Conservation (phyloP, 257 asterid species). For the Solanum gracilifrons region DNA sequence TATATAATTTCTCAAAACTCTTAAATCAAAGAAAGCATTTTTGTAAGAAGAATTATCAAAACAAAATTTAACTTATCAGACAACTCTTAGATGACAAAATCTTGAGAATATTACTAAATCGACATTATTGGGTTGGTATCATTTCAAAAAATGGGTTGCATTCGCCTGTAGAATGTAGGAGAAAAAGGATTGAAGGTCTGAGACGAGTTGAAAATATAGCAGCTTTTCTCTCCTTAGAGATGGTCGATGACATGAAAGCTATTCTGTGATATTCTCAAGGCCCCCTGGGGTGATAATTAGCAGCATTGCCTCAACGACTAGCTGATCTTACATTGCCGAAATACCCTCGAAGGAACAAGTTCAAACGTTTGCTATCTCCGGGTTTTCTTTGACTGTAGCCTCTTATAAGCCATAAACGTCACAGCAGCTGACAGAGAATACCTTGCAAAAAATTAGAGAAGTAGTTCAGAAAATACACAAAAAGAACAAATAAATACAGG, state of each 20-base stretch:
- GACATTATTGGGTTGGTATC: background rate
- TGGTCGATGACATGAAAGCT: background rate
- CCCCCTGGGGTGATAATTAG: background rate
- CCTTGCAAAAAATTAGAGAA: slow-evolving; percentile 31
- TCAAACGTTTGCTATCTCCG: slow-evolving; percentile 21
- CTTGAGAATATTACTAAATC: background rate
- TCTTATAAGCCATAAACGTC: slow-evolving; percentile 79
- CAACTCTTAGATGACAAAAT: background rate
- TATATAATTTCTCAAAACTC: background rate
- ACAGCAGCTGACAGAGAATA: slow-evolving; percentile 95
- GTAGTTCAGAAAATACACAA: background rate
- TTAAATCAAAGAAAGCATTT: background rate
- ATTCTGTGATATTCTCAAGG: background rate
- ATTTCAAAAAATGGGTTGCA: background rate
- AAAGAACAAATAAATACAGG: background rate
- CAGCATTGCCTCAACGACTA: background rate
- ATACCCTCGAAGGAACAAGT: background rate
- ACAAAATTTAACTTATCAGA: background rate
- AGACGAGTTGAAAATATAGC: background rate
- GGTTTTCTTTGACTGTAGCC: slow-evolving; percentile 50
- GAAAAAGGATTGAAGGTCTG: background rate
- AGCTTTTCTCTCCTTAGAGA: background rate
- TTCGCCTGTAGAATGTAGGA: background rate
- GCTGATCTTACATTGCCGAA: background rate
- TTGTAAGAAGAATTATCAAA: background rate